Percentiles rank a stretch among this genome's conserved stretches.
phyloP scores from a whole-genome alignment of 2,329 filamentous ascomycete species.

The Colletotrichum sp. region DNA sequence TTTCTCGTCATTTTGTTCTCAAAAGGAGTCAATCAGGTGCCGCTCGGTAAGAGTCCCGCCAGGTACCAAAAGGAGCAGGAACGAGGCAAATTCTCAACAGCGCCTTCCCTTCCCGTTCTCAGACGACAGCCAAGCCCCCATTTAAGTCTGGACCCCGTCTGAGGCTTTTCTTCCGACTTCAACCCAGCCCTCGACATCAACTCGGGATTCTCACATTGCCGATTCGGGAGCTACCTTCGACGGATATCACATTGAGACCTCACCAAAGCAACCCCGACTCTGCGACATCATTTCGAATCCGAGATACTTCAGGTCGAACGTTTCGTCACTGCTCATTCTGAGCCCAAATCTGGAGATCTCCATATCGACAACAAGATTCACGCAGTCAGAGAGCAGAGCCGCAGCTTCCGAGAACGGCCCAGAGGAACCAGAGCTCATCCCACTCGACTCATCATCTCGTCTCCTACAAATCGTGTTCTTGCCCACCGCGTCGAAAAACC shows the following conservation, averaged over 20 bases:
- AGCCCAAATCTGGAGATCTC: not conserved
- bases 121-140: not conserved
- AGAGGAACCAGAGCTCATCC: not conserved
- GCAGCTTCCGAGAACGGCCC: not conserved
- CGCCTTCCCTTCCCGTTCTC: not conserved
- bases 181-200: not conserved
- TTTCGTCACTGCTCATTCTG: not conserved
- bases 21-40: not conserved
- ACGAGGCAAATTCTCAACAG: not conserved
- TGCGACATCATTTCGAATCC: not conserved
- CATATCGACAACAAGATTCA: not conserved
- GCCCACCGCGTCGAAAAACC: not conserved
- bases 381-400: not conserved
- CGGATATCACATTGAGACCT: not conserved
- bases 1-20: not conserved
- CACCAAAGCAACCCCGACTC: not conserved
- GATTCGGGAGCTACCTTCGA: not conserved
- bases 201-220: not conserved
- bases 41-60: not conserved
- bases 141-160: not conserved
- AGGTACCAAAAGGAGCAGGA: not conserved
- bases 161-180: not conserved
- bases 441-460: not conserved
- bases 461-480: fast-evolving
- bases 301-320: not conserved